Evolutionary conservation across 495 filamentous ascomycete species (phyloP).

Genomic region (Penicillium longicatenatum): DNA sequence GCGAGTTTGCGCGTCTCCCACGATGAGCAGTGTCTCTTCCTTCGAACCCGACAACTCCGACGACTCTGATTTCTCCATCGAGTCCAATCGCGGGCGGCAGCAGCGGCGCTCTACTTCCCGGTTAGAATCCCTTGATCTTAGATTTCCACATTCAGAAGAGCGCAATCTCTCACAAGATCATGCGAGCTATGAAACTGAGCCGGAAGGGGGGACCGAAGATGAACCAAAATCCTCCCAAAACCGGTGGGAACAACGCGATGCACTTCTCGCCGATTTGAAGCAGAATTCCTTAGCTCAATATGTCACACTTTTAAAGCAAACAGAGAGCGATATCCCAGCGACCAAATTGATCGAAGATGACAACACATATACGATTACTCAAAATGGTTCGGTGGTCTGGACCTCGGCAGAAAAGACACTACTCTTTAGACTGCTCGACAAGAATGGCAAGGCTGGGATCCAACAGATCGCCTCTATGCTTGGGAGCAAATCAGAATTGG

Average conservation of each 20-base stretch:
- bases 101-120: conserved; percentile 15
- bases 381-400: conserved; percentile 73
- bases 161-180: neutral
- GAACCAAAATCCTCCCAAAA: conserved; percentile 1
- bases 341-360: conserved; percentile 9
- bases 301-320: conserved; percentile 58
- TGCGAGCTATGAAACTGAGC: neutral
- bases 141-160: neutral
- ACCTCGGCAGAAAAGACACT: conserved; percentile 64
- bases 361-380: conserved; percentile 39
- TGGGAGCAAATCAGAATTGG: conserved; percentile 69
- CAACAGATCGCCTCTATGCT: conserved; percentile 63
- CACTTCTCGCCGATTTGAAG: conserved; percentile 7
- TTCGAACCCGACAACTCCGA: conserved; percentile 37
- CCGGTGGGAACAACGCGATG: conserved; percentile 8
- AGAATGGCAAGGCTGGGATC: conserved; percentile 62
- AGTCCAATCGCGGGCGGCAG: conserved; percentile 4
- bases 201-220: neutral
- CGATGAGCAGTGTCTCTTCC: conserved; percentile 42
- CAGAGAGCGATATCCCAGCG: conserved; percentile 44
- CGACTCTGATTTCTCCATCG: conserved; percentile 29
- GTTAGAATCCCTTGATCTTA: neutral
- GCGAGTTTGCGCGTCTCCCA: conserved; percentile 27
- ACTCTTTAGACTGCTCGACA: conserved; percentile 66
- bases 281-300: conserved; percentile 42